Conservation (phyloP, 1,139 yeast species). For the Saccharomyces hybrid region DNA sequence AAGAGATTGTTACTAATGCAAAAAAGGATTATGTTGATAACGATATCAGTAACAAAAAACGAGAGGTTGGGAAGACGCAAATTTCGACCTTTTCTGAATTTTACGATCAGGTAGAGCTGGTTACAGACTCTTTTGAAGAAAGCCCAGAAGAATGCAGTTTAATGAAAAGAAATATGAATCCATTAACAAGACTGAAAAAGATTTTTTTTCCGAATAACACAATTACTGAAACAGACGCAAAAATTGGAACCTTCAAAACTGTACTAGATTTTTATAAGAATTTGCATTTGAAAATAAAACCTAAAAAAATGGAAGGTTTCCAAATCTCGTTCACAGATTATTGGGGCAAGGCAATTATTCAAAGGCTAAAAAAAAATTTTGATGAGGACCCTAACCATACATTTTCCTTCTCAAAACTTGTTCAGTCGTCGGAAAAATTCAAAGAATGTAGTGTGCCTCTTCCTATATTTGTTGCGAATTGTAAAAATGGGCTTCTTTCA, state of each 20-base stretch:
- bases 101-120: background rate
- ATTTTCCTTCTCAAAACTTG: conserved; percentile 28
- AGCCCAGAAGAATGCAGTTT: conserved; percentile 12
- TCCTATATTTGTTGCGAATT: conserved; percentile 37
- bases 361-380: conserved; percentile 32
- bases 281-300: conserved; percentile 45
- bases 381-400: conserved; percentile 7
- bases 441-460: conserved; percentile 35
- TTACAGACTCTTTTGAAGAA: background rate
- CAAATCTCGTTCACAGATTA: conserved; percentile 56
- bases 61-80: conserved; percentile 3
- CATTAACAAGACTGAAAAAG: conserved; percentile 10
- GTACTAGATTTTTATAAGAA: conserved; percentile 41
- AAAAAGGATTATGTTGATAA: conserved; percentile 2
- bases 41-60: conserved; percentile 8
- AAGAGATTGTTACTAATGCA: conserved; percentile 22
- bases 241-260: conserved; percentile 26
- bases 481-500: conserved; percentile 26
- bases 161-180: conserved; percentile 21
- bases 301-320: conserved; percentile 47
- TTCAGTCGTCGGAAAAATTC: conserved; percentile 27
- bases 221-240: background rate
- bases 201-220: conserved; percentile 10
- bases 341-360: conserved; percentile 57
- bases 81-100: conserved; percentile 1